These are phyloP conservation scores for Immersiella caudata DNA, from an alignment of 495 filamentous ascomycete genomes.

Conservation along the genomic window DNA sequence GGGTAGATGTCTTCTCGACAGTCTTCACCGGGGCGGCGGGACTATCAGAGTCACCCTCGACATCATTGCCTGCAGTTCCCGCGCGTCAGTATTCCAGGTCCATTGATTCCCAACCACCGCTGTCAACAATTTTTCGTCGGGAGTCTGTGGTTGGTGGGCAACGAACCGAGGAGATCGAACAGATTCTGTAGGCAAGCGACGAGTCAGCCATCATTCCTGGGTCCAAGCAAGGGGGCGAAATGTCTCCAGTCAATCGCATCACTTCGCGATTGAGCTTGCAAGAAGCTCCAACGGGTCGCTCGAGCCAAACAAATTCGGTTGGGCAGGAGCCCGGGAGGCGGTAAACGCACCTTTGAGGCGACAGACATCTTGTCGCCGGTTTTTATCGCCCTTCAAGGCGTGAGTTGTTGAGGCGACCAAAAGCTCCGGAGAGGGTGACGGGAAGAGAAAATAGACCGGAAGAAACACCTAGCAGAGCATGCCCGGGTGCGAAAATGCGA, in stretches of 20 bases:
- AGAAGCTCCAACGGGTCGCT: not conserved
- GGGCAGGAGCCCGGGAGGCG: not conserved
- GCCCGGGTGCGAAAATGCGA: constrained; percentile 27
- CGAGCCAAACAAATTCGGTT: not conserved
- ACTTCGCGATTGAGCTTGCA: not conserved
- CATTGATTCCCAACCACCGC: not conserved
- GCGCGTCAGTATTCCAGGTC: constrained; percentile 19
- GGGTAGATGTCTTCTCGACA: constrained; percentile 78
- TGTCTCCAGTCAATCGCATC: not conserved
- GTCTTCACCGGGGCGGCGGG: constrained; percentile 79
- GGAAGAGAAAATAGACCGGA: constrained; percentile 19
- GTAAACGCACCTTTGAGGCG: constrained; percentile 60
- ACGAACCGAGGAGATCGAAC: constrained; percentile 82
- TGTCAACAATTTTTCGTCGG: constrained; percentile 11
- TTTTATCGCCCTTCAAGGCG: constrained; percentile 39
- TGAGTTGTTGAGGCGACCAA: constrained; percentile 26
- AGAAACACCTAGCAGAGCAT: constrained; percentile 19
- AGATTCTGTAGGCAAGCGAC: constrained; percentile 61
- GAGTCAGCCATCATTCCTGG: constrained; percentile 34
- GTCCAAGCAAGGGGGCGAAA: not conserved
- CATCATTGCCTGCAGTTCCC: constrained; percentile 71
- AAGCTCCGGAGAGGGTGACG: constrained; percentile 24
- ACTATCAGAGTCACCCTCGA: constrained; percentile 81
- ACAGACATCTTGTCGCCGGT: constrained; percentile 63
- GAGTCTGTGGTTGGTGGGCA: constrained; percentile 25